Evolutionary conservation across 2,329 filamentous ascomycete genomes (phyloP).

Genomic region (Emericellopsis atlantica): DNA sequence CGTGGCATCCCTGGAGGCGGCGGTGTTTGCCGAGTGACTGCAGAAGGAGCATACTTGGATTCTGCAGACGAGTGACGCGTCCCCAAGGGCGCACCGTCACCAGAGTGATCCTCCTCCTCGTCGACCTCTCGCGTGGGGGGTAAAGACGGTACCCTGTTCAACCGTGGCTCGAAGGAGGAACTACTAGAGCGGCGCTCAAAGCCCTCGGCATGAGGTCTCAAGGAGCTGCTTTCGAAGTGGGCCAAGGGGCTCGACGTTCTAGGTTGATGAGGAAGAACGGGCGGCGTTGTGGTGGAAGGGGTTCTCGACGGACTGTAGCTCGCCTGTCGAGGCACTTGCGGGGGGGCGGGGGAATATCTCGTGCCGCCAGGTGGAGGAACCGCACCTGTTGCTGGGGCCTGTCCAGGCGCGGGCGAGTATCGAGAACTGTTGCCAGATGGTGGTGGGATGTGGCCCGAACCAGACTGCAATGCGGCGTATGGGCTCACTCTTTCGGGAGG

Average conservation of each 20-base stretch:
- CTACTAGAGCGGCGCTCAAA: slow-evolving; percentile 34
- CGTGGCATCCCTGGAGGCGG: slow-evolving; percentile 25
- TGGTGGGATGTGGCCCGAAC: slow-evolving; percentile 16
- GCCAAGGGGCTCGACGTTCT: slow-evolving; percentile 54
- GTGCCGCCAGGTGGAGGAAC: slow-evolving; percentile 24
- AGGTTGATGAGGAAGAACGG: slow-evolving; percentile 44
- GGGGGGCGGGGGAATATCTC: slow-evolving; percentile 41
- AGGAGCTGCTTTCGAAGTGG: slow-evolving; percentile 44
- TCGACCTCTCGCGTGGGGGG: slow-evolving; percentile 51
- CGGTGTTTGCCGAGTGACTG: slow-evolving; percentile 30
- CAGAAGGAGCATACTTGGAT: slow-evolving; percentile 24
- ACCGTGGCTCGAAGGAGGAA: slow-evolving; percentile 40
- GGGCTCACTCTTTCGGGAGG: slow-evolving; percentile 39
- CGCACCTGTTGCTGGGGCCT: slow-evolving; percentile 22
- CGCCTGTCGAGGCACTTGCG: slow-evolving; percentile 21
- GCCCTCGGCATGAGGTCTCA: slow-evolving; percentile 25
- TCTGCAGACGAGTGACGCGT: slow-evolving; percentile 11
- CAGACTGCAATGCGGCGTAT: slow-evolving; percentile 33
- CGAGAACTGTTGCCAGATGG: slow-evolving; percentile 25
- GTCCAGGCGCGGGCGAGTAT: slow-evolving; percentile 50
- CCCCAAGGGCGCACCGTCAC: background rate
- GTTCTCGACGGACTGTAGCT: slow-evolving; percentile 20
- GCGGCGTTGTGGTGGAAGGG: slow-evolving; percentile 22
- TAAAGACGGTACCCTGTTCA: slow-evolving; percentile 43
- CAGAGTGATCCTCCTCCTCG: slow-evolving; percentile 34